Base-by-base conservation (phyloP, 768 basidiomycete species). In the Panus rudis region DNA sequence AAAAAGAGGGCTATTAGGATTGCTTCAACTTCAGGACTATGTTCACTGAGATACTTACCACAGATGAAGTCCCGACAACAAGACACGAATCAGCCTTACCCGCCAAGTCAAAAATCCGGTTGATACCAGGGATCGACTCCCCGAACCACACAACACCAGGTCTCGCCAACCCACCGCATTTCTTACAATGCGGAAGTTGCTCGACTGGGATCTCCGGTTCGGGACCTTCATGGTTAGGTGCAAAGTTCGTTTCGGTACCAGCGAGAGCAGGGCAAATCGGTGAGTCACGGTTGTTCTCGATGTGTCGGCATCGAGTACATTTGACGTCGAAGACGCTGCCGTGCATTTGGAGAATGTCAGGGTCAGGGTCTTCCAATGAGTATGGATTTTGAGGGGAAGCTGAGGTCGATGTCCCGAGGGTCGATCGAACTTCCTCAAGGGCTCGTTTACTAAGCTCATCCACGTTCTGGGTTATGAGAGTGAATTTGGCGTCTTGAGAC, bases 391-490 rank as follows among this genome's bases (percentile, higher is more conserved):
- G 4, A 20, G 25, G 34, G 17, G 20, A 30, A 26, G 14, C 34
- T 25, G 30, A n/a, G n/a, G n/a, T n/a, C n/a, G n/a, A n/a, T n/a
- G n/a, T n/a, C n/a, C n/a, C n/a, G n/a, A n/a, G n/a, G n/a, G n/a
- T n/a, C n/a, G n/a, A n/a, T n/a, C n/a, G n/a, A n/a, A n/a, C n/a
- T n/a, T 59, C 49, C 19, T 64, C 53, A 37, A 72, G 54, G 1
- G 76, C 68, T 43, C 61, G 55, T 4, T 54, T 45, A 47, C 70
- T 71, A 3, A 79, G 63, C 3, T 75, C 71, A 49, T 84, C 79
- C 14, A 79, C 71, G 53, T 81, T 80, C 53, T 81, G 78, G 12
- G 78, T 81, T 30, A 79, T 67, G 21, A 77, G 67, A 3, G 71
- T 64, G 51, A 76, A 77, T 2, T 62, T 63, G 6, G 63, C 62